Conservation (phyloP, 2,329 filamentous ascomycete species). For the Graphilbum fragrans region DNA sequence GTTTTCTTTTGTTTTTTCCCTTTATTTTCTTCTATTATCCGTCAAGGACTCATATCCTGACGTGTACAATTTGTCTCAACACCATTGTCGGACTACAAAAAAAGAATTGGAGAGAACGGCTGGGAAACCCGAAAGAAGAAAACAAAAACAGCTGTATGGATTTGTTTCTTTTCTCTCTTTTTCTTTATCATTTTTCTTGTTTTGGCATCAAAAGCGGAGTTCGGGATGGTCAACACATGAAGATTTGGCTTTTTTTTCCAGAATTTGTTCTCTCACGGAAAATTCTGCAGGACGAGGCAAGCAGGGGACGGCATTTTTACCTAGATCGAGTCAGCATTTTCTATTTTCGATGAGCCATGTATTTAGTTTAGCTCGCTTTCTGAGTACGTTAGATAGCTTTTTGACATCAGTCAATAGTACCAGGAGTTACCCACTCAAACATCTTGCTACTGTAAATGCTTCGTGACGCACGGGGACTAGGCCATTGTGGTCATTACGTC, state of each 20-base stretch:
- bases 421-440: constrained; percentile 54
- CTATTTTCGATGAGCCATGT: constrained; percentile 11
- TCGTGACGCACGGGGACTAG: too few species aligned
- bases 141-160: constrained; percentile 13
- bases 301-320: constrained; percentile 4
- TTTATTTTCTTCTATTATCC: neutral
- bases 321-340: constrained; percentile 11
- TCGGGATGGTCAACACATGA: constrained; percentile 5
- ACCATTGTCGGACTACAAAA: constrained; percentile 14
- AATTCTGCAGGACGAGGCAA: constrained; percentile 4
- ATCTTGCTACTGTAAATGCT: neutral
- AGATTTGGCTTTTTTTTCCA: neutral
- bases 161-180: constrained; percentile 15
- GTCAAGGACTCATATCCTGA: neutral
- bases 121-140: constrained; percentile 7
- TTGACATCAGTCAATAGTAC: constrained; percentile 34
- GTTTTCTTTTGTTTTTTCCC: constrained; percentile 7
- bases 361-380: constrained; percentile 46
- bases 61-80: constrained; percentile 8
- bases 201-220: constrained; percentile 6
- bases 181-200: constrained; percentile 9
- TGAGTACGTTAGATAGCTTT: constrained; percentile 43
- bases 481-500: too few species aligned
- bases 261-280: neutral
- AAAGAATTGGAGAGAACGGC: constrained; percentile 9